These are phyloP conservation scores for Harringtonia lauricola DNA, from an alignment of 2,329 filamentous ascomycete genomes.

Conservation along the genomic window DNA sequence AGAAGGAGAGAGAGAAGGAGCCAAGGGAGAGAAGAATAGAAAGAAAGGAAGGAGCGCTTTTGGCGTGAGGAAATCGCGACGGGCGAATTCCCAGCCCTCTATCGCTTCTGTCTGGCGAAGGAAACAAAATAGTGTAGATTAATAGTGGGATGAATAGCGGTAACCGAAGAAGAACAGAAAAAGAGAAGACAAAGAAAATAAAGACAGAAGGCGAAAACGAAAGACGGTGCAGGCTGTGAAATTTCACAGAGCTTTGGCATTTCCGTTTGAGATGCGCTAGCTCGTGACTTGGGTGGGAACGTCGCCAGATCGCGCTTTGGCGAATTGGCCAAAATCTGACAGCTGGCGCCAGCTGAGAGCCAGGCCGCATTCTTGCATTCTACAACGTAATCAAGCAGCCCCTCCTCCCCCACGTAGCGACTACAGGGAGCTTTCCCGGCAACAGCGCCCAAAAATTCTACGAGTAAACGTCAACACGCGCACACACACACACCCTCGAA, in stretches of 20 bases:
- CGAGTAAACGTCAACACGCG: no score
- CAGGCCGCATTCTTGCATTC: no score
- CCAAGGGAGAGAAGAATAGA: not conserved
- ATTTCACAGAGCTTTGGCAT: not conserved
- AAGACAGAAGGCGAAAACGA: not conserved
- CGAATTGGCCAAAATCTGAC: not conserved
- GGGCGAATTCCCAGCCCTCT: no score
- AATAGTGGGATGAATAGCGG: no score
- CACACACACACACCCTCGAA: no score
- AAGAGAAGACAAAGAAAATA: not conserved
- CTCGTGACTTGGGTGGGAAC: slow-evolving; percentile 7
- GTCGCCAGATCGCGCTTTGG: not conserved
- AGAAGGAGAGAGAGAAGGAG: not conserved
- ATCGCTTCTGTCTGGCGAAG: no score
- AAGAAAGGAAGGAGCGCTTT: not conserved
- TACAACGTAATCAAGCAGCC: not conserved
- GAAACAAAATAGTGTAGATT: no score
- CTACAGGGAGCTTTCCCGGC: slow-evolving; percentile 2
- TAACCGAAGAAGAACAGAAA: not conserved
- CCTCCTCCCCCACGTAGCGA: slow-evolving; percentile 9
- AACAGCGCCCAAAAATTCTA: slow-evolving; percentile 5
- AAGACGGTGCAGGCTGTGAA: not conserved
- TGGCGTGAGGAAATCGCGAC: not conserved
- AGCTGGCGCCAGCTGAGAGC: slow-evolving; percentile 5
- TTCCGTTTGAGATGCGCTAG: not conserved